Conservation (phyloP, 768 basidiomycete species). For the Psilocybe cubensis region DNA sequence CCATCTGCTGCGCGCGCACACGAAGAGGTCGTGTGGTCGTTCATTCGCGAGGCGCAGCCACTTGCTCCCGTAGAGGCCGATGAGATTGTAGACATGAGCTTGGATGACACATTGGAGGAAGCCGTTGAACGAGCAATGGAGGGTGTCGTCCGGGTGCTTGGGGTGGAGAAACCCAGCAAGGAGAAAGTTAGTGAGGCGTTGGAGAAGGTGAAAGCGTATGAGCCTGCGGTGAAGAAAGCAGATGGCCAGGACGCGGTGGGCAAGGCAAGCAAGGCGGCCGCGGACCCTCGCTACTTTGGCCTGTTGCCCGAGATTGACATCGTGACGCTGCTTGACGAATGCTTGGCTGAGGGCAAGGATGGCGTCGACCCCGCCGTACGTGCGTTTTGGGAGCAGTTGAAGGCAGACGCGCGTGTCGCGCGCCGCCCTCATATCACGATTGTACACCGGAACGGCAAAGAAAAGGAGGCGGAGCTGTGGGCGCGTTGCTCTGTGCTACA, state of each 20-base stretch:
- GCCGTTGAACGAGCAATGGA: conserved; percentile 62
- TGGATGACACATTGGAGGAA: conserved; percentile 46
- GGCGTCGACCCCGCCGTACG: conserved; percentile 33
- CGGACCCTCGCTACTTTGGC: conserved; percentile 72
- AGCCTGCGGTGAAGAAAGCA: conserved; percentile 32
- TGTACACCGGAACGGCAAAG: conserved; percentile 61
- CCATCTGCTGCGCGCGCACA: conserved; percentile 51
- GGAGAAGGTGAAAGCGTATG: conserved; percentile 43
- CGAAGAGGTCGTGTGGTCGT: conserved; percentile 83
- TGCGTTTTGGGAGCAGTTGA: conserved; percentile 54
- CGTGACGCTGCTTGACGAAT: conserved; percentile 43
- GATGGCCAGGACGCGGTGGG: too few species aligned
- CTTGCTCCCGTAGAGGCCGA: conserved; percentile 67
- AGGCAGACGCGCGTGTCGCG: conserved; percentile 49
- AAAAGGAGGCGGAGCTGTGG: conserved; percentile 37
- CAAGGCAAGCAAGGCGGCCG: conserved; percentile 18
- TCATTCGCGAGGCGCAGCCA: conserved; percentile 66
- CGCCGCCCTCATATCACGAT: conserved; percentile 84
- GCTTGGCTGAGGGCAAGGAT: conserved; percentile 38
- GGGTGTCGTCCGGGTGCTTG: conserved; percentile 58
- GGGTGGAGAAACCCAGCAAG: conserved; percentile 51
- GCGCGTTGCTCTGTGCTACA: conserved; percentile 52
- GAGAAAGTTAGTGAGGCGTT: conserved; percentile 64
- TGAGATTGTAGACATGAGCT: conserved; percentile 64
- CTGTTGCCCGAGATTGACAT: conserved; percentile 78